Base-by-base conservation (phyloP, 2,329 filamentous ascomycete species). In the Ophiocordyceps unilateralis region DNA sequence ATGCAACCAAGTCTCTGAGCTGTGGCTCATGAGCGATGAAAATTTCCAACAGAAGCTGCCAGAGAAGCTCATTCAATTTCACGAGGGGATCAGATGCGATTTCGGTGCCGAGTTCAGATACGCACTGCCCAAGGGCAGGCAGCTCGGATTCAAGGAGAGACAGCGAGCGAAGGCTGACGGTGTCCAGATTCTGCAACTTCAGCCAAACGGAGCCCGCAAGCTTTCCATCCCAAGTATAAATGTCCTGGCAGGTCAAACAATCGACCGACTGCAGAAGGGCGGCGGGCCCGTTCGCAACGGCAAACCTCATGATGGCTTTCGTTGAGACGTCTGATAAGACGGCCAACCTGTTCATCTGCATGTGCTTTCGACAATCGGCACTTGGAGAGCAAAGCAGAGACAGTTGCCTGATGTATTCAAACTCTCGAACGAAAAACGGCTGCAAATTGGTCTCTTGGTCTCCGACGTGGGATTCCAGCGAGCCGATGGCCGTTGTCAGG, bases 71-170 rank as follows among this genome's bases (percentile, higher is more conserved):
- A 46, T 68, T 68, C 17, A 81, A 61, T 37, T 67, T 61, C 11
- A 54, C 51, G 4, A 74, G 50, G 2, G 74, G 68, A 50, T 77
- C 68, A 14, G 62, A 55, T 4, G 65, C 58, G 37, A 81, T 57
- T 22, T 72, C 59, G 26, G 60, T 53, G 43, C 68, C 69, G 45
- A 74, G 65, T 30, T 59, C 55, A 40, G 70, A 60, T 22, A 82
- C 51, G 44, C 75, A 69, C 39, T 67, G 66, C 10, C 74, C 74
- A 46, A 83, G 62, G 3, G 72, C 63, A 9, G 76, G 75, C 41
- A 83, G 60, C 53, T 86, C 81, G 1, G 67, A 63, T 56, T 83
- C 77, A 0, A 86, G 64, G 17, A 81, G 65, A 39, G 72, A 67
- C 40, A 86, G 61, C 37, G 76, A 74, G 39, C 69, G 69, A 34